These are phyloP conservation scores for Thuja plicata DNA, from an alignment of 83 land plant species.

Conservation along the genomic window DNA sequence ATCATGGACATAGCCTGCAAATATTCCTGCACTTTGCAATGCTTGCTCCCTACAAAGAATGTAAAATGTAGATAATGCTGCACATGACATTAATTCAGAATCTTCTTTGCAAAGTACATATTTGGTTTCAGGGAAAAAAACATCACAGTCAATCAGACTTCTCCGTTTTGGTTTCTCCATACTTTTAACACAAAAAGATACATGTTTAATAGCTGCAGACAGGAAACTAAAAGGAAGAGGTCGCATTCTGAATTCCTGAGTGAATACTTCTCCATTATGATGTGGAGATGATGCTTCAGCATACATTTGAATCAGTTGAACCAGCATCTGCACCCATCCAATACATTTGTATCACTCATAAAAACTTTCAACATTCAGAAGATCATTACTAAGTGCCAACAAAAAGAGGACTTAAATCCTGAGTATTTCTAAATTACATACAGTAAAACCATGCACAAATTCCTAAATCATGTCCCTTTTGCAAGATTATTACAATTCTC, in stretches of 20 bases:
- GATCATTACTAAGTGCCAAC: not conserved
- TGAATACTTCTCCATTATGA: not conserved
- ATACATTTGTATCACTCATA: not conserved
- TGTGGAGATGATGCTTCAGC: conserved; percentile 6
- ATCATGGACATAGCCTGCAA: not conserved
- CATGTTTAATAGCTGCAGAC: not conserved
- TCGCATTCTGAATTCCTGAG: conserved; percentile 13
- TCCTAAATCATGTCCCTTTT: not conserved
- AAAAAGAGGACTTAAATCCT: not conserved
- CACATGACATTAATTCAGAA: conserved; percentile 6
- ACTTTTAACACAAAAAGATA: not conserved
- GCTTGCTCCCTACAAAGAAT: conserved; percentile 16
- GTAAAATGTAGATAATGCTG: conserved; percentile 5
- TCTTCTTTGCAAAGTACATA: not conserved
- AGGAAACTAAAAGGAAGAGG: conserved; percentile 15
- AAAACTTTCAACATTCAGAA: not conserved
- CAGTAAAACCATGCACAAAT: not conserved
- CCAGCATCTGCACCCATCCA: conserved; percentile 13
- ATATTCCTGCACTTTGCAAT: conserved; percentile 13
- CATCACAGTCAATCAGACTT: not conserved
- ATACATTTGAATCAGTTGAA: conserved; percentile 8
- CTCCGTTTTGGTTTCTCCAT: not conserved
- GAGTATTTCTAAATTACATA: not conserved
- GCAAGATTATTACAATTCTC: not conserved
- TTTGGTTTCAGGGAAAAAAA: not conserved